Conservation (phyloP, 257 asterid species). For the Solanum tacnaense region DNA sequence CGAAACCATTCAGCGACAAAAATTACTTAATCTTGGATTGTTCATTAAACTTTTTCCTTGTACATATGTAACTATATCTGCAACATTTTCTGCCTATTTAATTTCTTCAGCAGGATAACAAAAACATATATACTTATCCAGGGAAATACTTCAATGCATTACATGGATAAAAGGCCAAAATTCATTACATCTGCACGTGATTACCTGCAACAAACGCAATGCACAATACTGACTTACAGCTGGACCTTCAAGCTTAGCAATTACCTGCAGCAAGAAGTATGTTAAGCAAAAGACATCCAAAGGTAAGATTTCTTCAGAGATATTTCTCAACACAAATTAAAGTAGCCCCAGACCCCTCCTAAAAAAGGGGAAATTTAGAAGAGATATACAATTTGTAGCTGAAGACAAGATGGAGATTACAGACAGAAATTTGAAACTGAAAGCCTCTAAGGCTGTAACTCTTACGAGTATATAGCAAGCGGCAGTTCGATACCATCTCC, state of each 20-base stretch:
- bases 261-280: constrained; percentile 56
- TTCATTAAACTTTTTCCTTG: not conserved
- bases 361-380: not conserved
- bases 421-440: not conserved
- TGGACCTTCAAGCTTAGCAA: constrained; percentile 97
- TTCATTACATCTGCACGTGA: not conserved
- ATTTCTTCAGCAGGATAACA: not conserved
- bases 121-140: not conserved
- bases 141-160: not conserved
- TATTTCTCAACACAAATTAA: constrained; percentile 8
- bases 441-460: not conserved
- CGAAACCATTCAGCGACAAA: not conserved
- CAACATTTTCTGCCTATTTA: not conserved
- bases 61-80: not conserved
- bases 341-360: not conserved
- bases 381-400: not conserved
- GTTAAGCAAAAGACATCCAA: constrained; percentile 11
- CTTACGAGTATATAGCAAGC: constrained; percentile 51
- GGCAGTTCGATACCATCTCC: constrained; percentile 51
- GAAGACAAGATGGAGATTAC: not conserved
- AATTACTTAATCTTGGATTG: not conserved
- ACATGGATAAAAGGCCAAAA: not conserved
- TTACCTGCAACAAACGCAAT: constrained; percentile 89
- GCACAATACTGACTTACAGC: constrained; percentile 97
- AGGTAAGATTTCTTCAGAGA: not conserved